Percentiles rank a stretch among this genome's conserved stretches.
Evolutionary conservation across 345 rosid genomes (phyloP).

Genomic region (Eucalyptus tenuipes): DNA sequence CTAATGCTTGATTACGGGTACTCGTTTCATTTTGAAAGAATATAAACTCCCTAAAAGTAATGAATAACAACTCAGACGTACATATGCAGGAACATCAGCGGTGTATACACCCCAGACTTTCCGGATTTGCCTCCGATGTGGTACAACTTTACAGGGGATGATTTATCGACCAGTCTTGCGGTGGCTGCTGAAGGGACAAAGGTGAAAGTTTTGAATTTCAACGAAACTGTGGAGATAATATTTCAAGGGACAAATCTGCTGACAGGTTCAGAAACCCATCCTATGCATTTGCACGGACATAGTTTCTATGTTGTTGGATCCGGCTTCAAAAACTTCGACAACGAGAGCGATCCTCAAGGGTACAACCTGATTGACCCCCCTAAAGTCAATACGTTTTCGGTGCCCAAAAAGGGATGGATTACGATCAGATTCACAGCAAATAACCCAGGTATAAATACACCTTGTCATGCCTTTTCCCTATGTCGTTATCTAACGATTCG

Average conservation of each 20-base stretch:
- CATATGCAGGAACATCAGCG: neutral
- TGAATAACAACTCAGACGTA: neutral
- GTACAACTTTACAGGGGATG: neutral
- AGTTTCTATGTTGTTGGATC: constrained; percentile 6
- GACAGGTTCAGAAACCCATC: neutral
- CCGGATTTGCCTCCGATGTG: neutral
- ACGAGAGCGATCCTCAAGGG: neutral
- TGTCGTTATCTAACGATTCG: neutral
- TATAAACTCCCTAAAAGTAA: neutral
- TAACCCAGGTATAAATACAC: constrained; percentile 1
- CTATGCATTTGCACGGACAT: constrained; percentile 11
- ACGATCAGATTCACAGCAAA: constrained; percentile 4
- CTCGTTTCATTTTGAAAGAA: neutral
- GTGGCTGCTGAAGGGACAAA: neutral
- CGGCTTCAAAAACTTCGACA: constrained; percentile 1
- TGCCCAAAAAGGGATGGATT: constrained; percentile 8
- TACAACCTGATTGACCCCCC: constrained; percentile 12
- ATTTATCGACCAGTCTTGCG: neutral
- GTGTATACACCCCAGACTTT: neutral
- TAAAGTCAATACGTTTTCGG: neutral
- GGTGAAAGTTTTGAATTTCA: constrained; percentile 4
- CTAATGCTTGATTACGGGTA: neutral
- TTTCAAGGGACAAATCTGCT: constrained; percentile 7
- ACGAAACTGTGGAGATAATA: constrained; percentile 1
- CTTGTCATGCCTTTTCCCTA: neutral